Base-by-base conservation (phyloP, 2,329 filamentous ascomycete species). In the Knoxdaviesia proteae region DNA sequence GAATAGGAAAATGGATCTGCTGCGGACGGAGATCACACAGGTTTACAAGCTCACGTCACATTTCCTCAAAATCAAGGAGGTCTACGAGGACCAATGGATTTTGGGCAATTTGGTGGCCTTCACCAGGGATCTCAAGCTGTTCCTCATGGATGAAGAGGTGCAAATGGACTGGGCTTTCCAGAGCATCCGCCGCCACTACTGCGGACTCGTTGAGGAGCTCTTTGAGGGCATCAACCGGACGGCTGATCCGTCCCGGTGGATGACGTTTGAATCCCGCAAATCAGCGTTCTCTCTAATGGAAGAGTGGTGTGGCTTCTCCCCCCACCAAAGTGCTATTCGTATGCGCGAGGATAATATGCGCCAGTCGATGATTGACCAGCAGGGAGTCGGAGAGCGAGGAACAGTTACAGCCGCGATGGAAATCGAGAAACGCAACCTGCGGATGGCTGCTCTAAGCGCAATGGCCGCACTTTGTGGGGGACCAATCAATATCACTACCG, bases 291-390 rank as follows among this genome's bases (percentile, higher is more conserved):
- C 87, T 0, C 63, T 98, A 40, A 96, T 98, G 87, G 90, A 98
- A 59, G 88, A 96, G 49, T 98, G 92, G 92, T 98, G 90, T 56
- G 90, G 90, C 3, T 94, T 92, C 56, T 94, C 87, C 6, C 84
- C 87, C 0, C 94, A 94, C 49, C 84, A 92, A 55, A 68, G 64
- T 9, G 82, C 92, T 49, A 82, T 94, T 36, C 74, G 78, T 5
- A 77, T 79, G 45, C 71, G 84, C 47, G 87, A 94, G 58, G 81
- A 93, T 47, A 80, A 74, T 34, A 92, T 94, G 79, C 72, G 84
- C 38, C 81, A 87, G 50, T 84, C 82, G 3, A 69, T 90, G 49
- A 77, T 93, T 34, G 77, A 88, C 42, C 80, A 84, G 44, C 83
- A 90, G 44, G 74, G 80, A 20, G 59, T 78, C 11, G 76, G 77